Evolutionary conservation across 768 basidiomycete genomes (phyloP), one percentile per base, ranked within the genome.

Genomic region (Psilocybe tampanensis): DNA sequence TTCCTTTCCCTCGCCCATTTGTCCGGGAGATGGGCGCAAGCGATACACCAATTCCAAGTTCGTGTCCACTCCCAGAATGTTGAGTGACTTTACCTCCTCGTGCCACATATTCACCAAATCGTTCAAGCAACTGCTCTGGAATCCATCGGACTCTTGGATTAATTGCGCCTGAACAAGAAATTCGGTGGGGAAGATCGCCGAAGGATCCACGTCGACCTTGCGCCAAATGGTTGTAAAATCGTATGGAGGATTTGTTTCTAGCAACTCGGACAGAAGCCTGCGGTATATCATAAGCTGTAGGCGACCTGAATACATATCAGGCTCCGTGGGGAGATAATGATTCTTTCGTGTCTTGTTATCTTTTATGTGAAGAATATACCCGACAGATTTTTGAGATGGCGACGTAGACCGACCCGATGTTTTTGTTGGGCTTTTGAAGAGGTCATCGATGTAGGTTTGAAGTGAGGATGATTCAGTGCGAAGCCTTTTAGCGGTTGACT

Each of bases 221-320:
- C 56, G 60, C 86, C 88, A 92, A 9, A 92, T 61, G 0, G 65
- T 52, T 21, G 68, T 44, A 63, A 87, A 90, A 61, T 86, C 78
- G 56, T 85, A 81, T 1, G 76, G 75, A 5, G 63, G 61, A n/a
- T 72, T 66, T 1, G 67, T 66, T 2, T 80, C 69, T 18, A 86
- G 66, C 12, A 91, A 71, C 3, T 72, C 70, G 19, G 76, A 74
- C 34, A 94, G 76, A 50, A 94, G 81, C 17, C 83, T 83, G 62
- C 83, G 80, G 65, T 94, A 94, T 34, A 92, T 71, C 88, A 91
- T 91, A 4, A 93, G 78, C 66, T 94, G 92, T 33, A 92, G 71
- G 7, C 82, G 81, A 0, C 90, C 78, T 1, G 84, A 67, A 13
- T 80, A 66, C 0, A 84, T 78, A 59, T 92, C 90, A 39, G 79